These are phyloP conservation scores for Rhizopus arrhizus DNA, from an alignment of 371 early-diverging fungal genomes.

Conservation along the genomic window DNA sequence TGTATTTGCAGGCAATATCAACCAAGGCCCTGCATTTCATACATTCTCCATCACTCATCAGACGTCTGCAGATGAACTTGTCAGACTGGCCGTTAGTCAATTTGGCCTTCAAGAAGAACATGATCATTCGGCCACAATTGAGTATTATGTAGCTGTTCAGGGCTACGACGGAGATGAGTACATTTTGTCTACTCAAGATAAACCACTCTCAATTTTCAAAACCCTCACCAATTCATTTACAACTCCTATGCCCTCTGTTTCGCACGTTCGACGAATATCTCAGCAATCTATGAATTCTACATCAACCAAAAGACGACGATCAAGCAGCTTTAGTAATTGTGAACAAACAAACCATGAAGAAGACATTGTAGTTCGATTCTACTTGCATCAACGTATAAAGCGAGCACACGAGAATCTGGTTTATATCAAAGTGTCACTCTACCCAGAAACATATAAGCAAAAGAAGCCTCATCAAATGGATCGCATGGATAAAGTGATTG, in stretches of 20 bases:
- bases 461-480: constrained; percentile 34
- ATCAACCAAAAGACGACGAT: constrained; percentile 28
- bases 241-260: constrained; percentile 57
- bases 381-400: constrained; percentile 47
- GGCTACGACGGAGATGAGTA: constrained; percentile 68
- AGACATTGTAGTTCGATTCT: constrained; percentile 50
- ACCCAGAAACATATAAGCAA: constrained; percentile 33
- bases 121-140: constrained; percentile 24
- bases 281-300: constrained; percentile 22
- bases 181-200: constrained; percentile 56
- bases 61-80: constrained; percentile 56
- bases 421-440: constrained; percentile 50
- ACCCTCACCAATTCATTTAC: constrained; percentile 62
- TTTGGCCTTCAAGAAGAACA: constrained; percentile 47
- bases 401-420: constrained; percentile 41
- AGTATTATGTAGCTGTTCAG: constrained; percentile 59
- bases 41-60: constrained; percentile 46
- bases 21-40: constrained; percentile 59
- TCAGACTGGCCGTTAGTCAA: constrained; percentile 47
- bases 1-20: constrained; percentile 64
- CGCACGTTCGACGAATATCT: constrained; percentile 35
- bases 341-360: constrained; percentile 47
- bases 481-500: constrained; percentile 52
- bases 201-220: constrained; percentile 60
- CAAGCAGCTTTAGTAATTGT: constrained; percentile 49